phyloP scores from a whole-genome alignment of 2,329 filamentous ascomycete species.

The Septoria linicola region DNA sequence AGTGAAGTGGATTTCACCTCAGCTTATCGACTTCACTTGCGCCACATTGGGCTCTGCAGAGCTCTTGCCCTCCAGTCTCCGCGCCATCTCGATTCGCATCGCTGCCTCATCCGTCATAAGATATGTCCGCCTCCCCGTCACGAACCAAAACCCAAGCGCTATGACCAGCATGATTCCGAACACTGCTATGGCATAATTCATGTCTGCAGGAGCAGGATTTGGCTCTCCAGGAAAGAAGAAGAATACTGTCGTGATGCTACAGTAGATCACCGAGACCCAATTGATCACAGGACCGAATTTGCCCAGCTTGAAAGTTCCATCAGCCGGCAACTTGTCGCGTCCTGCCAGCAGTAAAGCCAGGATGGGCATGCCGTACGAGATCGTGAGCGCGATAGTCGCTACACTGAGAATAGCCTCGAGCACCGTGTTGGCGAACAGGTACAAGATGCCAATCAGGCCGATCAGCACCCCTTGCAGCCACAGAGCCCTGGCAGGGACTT shows the following conservation, averaged over 20 bases:
- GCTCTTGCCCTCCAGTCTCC: conserved; percentile 15
- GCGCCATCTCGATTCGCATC: conserved; percentile 26
- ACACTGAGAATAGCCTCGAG: conserved; percentile 48
- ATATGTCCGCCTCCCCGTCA: conserved; percentile 47
- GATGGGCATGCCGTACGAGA: conserved; percentile 45
- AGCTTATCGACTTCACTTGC: not conserved
- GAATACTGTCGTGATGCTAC: conserved; percentile 54
- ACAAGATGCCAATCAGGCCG: conserved; percentile 52
- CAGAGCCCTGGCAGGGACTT: conserved; percentile 53
- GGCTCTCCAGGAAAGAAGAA: conserved; percentile 55
- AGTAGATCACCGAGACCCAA: conserved; percentile 54
- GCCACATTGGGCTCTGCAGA: not conserved
- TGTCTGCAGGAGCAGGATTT: conserved; percentile 49
- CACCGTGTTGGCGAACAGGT: conserved; percentile 41
- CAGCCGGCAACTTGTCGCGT: conserved; percentile 53
- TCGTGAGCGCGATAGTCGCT: conserved; percentile 44
- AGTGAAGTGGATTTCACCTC: not conserved
- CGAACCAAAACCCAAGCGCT: conserved; percentile 52
- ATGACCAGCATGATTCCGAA: conserved; percentile 57
- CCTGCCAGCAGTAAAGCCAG: conserved; percentile 46
- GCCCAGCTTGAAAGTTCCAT: conserved; percentile 47
- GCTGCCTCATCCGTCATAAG: conserved; percentile 25
- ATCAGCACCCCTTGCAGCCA: conserved; percentile 53
- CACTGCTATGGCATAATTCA: conserved; percentile 60
- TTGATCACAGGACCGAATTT: conserved; percentile 31